Conservation (phyloP, 1,139 yeast species). For the Suhomyces wounanorum region DNA sequence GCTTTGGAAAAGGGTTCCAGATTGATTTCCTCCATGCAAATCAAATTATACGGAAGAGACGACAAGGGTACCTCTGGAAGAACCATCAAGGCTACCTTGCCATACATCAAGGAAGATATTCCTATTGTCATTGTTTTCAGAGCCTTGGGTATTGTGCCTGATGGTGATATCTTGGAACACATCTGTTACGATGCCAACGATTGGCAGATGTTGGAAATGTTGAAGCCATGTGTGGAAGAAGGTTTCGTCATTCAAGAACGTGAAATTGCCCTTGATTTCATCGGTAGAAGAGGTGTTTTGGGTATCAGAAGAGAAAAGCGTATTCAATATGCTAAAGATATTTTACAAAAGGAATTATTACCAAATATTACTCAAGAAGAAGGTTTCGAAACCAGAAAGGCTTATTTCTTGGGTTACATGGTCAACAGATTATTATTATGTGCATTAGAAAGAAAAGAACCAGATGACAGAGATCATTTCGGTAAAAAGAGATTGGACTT, state of each 20-base stretch:
- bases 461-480: slow-evolving; percentile 98
- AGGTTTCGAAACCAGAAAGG: slow-evolving; percentile 96
- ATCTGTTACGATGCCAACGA: slow-evolving; percentile 97
- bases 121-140: slow-evolving; percentile 96
- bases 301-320: slow-evolving; percentile 98
- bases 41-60: slow-evolving; percentile 85
- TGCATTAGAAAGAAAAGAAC: slow-evolving; percentile 96
- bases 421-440: slow-evolving; percentile 90
- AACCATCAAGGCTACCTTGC: slow-evolving; percentile 93
- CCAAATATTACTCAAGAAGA: slow-evolving; percentile 98
- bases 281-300: slow-evolving; percentile 95
- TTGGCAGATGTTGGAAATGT: slow-evolving; percentile 99
- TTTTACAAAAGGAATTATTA: slow-evolving; percentile 89
- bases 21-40: slow-evolving; percentile 90
- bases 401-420: slow-evolving; percentile 96
- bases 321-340: slow-evolving; percentile 96
- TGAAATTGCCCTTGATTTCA: slow-evolving; percentile 95
- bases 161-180: slow-evolving; percentile 97
- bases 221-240: slow-evolving; percentile 98
- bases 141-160: slow-evolving; percentile 98
- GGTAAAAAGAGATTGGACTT: slow-evolving; percentile 97
- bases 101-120: slow-evolving; percentile 93
- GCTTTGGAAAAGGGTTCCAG: slow-evolving; percentile 97
- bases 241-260: slow-evolving; percentile 98
- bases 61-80: slow-evolving; percentile 71